phyloP scores from a whole-genome alignment of 345 rosid genomes.

The Rhodomyrtus tomentosa region DNA sequence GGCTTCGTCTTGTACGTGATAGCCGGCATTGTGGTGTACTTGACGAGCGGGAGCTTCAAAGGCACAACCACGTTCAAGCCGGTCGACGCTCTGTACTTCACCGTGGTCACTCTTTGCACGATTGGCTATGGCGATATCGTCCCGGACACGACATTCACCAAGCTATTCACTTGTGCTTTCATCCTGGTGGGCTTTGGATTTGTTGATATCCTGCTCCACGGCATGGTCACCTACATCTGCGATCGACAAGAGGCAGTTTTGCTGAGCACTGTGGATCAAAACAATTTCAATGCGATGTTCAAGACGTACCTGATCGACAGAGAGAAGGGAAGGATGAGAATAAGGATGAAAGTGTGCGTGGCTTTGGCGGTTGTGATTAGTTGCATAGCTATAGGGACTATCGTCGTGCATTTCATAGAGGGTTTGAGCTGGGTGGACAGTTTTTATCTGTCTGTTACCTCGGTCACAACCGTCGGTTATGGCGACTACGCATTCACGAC shows the following conservation, averaged over 20 bases:
- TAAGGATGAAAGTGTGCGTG: conserved; percentile 39
- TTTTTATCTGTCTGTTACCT: conserved; percentile 49
- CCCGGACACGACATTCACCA: conserved; percentile 45
- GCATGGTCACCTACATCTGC: conserved; percentile 51
- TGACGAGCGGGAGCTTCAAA: conserved; percentile 23
- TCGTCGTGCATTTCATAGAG: conserved; percentile 32
- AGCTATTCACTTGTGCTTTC: conserved; percentile 43
- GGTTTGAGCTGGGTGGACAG: conserved; percentile 49
- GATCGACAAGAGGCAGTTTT: conserved; percentile 48
- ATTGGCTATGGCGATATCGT: conserved; percentile 66
- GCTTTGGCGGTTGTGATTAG: conserved; percentile 35
- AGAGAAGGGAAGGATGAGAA: conserved; percentile 59
- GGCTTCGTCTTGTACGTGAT: conserved; percentile 32
- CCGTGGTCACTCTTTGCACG: conserved; percentile 56
- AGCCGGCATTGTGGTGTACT: conserved; percentile 17
- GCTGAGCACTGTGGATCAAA: conserved; percentile 44
- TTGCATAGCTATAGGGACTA: conserved; percentile 40
- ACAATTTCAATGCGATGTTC: conserved; percentile 28
- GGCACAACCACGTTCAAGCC: conserved; percentile 29
- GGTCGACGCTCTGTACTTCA: conserved; percentile 54
- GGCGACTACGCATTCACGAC: conserved; percentile 51
- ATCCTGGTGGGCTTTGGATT: conserved; percentile 56
- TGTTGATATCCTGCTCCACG: conserved; percentile 45
- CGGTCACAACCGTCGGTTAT: conserved; percentile 62
- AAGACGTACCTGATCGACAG: conserved; percentile 40